phyloP scores from a whole-genome alignment of 768 basidiomycete species.

The Nidularia pulvinata region DNA sequence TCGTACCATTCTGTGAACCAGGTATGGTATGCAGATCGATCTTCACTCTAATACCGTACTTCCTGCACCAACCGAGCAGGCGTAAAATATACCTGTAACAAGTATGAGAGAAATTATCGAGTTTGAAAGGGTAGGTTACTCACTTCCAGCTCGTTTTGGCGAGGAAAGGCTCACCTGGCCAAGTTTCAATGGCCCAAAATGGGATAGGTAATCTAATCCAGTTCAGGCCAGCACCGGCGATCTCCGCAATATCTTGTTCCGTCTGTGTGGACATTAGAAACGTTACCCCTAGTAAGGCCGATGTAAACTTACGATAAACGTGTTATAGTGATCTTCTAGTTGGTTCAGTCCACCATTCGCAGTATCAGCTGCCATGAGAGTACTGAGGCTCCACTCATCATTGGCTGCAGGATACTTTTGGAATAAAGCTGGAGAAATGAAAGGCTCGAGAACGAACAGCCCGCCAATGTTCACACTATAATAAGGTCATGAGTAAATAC shows the following conservation, averaged over 20 bases:
- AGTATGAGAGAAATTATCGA: neutral
- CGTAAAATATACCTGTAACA: constrained; percentile 68
- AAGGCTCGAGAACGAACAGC: constrained; percentile 75
- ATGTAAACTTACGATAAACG: constrained; percentile 67
- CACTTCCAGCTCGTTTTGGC: constrained; percentile 75
- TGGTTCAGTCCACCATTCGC: constrained; percentile 47
- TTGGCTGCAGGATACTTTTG: constrained; percentile 61
- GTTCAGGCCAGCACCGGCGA: constrained; percentile 88
- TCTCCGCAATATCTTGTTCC: constrained; percentile 88
- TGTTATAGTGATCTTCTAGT: constrained; percentile 80
- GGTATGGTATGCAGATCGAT: constrained; percentile 80
- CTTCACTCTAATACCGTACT: constrained; percentile 83
- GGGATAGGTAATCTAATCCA: constrained; percentile 85
- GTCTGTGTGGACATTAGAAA: constrained; percentile 45
- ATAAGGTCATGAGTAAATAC: constrained; percentile 3
- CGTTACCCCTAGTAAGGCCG: neutral
- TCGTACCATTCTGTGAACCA: constrained; percentile 71
- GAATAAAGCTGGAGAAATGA: constrained; percentile 66
- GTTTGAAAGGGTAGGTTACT: constrained; percentile 12
- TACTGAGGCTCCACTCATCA: constrained; percentile 78
- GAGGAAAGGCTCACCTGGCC: constrained; percentile 80
- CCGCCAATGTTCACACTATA: constrained; percentile 82
- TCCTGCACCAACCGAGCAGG: constrained; percentile 76
- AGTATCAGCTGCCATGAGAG: constrained; percentile 58
- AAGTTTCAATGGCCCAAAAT: constrained; percentile 80